These are phyloP conservation scores for Tolypocladium ophioglossoides DNA, from an alignment of 2,329 filamentous ascomycete genomes.

Conservation along the genomic window DNA sequence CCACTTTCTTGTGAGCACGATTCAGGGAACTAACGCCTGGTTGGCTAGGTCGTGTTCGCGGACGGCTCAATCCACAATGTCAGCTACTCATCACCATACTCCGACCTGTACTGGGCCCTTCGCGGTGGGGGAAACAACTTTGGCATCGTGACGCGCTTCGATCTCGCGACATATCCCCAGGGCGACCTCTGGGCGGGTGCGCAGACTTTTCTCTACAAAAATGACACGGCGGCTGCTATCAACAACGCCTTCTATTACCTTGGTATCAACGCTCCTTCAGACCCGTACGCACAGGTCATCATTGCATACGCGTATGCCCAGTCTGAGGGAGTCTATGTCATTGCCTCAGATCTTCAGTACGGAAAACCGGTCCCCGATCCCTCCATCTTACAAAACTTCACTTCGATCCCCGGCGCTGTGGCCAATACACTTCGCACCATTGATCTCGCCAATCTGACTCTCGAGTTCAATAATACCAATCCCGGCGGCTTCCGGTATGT, in stretches of 20 bases:
- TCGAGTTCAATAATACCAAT: slow-evolving; percentile 11
- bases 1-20: not conserved
- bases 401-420: slow-evolving; percentile 8
- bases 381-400: slow-evolving; percentile 11
- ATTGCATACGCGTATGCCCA: slow-evolving; percentile 12
- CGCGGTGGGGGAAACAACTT: slow-evolving; percentile 46
- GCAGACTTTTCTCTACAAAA: slow-evolving; percentile 17
- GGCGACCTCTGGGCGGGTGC: slow-evolving; percentile 27
- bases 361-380: slow-evolving; percentile 8
- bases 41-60: slow-evolving; percentile 28
- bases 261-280: slow-evolving; percentile 8
- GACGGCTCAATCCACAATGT: slow-evolving; percentile 32
- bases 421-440: slow-evolving; percentile 8
- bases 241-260: slow-evolving; percentile 12
- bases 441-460: slow-evolving; percentile 9
- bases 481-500: slow-evolving; percentile 13
- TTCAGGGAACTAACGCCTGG: not conserved
- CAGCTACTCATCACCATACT: slow-evolving; percentile 23
- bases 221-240: slow-evolving; percentile 9
- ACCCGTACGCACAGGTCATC: slow-evolving; percentile 12
- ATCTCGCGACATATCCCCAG: slow-evolving; percentile 25
- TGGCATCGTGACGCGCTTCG: slow-evolving; percentile 42
- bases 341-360: slow-evolving; percentile 10
- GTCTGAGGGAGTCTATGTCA: slow-evolving; percentile 4
- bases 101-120: slow-evolving; percentile 48